Base-by-base conservation (phyloP, 2,329 filamentous ascomycete species). In the Ophiostoma piceae region DNA sequence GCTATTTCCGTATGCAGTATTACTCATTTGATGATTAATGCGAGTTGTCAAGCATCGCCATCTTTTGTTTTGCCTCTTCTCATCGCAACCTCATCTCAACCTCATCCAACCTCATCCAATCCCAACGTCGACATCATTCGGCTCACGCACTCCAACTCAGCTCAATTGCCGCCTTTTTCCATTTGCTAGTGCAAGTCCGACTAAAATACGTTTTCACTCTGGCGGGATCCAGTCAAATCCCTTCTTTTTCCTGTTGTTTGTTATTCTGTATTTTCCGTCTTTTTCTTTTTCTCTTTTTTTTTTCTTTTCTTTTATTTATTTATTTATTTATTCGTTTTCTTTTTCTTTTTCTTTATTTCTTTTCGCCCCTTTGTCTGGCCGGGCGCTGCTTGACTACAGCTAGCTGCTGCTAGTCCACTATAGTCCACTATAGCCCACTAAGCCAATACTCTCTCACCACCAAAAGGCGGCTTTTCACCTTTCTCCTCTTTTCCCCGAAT, bases 221-320 rank as follows among this genome's bases (percentile, higher is more conserved):
- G 68, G 26, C 51, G 66, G 41, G 62, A 39, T 41, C 39, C 39
- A 66, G 37, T 66, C 39, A 43, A 29, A 41, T 26, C 7, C 43
- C 43, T 70, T 65, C 62, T 41, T 62, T 62, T 68, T 67, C 68
- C 69, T 41, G 26, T 54, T 66, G 47, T 68, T 70, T 65, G 43
- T 57, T 66, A 12, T 41, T 41, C 37, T 51, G 68, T 70, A 51
- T 62, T 69, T 47, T 60, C 67, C 26, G 14, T 65, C 65, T 67
- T 68, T 41, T 35, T 67, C 66, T 68, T 41, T 41, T 54, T 66
- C 47, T 68, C 9, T 70, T 66, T 57, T 57, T 57, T 54, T 62
- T 68, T 67, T 68, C 68, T 43, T 35, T 43, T 66, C 47, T 67
- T 70, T 67, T 57, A 26, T 66, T 70, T 57, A 41, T 41, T 62